phyloP scores from a whole-genome alignment of 805 yeast genomes.

The Candida arabinofermentans region DNA sequence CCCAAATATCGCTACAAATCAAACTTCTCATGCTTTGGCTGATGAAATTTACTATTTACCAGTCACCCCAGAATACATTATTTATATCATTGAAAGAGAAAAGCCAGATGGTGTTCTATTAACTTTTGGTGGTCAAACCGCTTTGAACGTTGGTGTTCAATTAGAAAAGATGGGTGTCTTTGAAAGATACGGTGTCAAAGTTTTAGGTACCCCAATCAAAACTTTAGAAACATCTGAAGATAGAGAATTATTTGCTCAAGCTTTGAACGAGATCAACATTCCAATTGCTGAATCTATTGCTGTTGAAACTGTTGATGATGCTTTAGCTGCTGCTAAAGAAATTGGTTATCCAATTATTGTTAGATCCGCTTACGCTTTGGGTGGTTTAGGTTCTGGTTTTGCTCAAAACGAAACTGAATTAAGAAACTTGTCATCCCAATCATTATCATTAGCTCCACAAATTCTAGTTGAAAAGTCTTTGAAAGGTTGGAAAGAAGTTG shows the following conservation, averaged over 20 bases:
- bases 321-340: slow-evolving; percentile 81
- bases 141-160: slow-evolving; percentile 91
- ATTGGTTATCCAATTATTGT: slow-evolving; percentile 95
- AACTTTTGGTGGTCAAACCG: slow-evolving; percentile 99
- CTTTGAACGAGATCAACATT: slow-evolving; percentile 89
- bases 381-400: slow-evolving; percentile 98
- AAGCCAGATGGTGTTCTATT: slow-evolving; percentile 92
- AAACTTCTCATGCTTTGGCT: slow-evolving; percentile 91
- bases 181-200: slow-evolving; percentile 86
- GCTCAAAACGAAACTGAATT: slow-evolving; percentile 86
- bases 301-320: slow-evolving; percentile 89
- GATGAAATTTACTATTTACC: slow-evolving; percentile 95
- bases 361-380: slow-evolving; percentile 95
- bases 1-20: slow-evolving; percentile 96
- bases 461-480: slow-evolving; percentile 91
- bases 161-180: slow-evolving; percentile 93
- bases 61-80: slow-evolving; percentile 94
- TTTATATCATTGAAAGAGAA: slow-evolving; percentile 92
- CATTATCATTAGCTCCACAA: slow-evolving; percentile 95
- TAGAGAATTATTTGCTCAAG: slow-evolving; percentile 93
- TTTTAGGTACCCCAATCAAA: slow-evolving; percentile 94
- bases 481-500: slow-evolving; percentile 99
- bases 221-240: slow-evolving; percentile 97
- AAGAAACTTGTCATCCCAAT: slow-evolving; percentile 78
- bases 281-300: slow-evolving; percentile 98